Evolutionary conservation across 441 rosid genomes (phyloP), one percentile per base, ranked within the genome.

Genomic region (Populus trichocarpa): DNA sequence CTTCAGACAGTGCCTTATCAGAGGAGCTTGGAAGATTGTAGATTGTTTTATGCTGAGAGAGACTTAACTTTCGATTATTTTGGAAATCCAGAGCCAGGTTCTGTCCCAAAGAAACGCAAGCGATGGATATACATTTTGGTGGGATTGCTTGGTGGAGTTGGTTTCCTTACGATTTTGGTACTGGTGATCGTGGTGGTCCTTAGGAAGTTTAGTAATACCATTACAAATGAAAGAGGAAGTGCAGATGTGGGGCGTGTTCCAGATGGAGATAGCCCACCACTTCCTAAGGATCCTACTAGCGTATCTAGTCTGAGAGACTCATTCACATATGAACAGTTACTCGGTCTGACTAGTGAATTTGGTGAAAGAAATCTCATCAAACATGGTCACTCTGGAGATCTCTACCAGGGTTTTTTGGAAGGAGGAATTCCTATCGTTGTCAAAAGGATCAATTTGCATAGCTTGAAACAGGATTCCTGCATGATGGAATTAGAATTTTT

Each of bases 301-400:
- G 28, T 87, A 32, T 87, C 93, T 2, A 85, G 80, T 74, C 74
- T 86, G 40, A 97, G 95, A 79, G 92, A 89, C 69, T 80, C 94
- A 14, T 94, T 87, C 81, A 77, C 93, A 2, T 90, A 86, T 63
- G 88, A 90, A 23, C 95, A 92, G 82, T 83, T 97, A 84, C 82
- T 87, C 7, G 77, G 61, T 36, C 88, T 90, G 23, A 91, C 97
- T 10, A 81, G 86, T 68, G 88, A 86, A 6, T 94, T 94, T 72
- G 86, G 77, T 72, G 93, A 87, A 63, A 84, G 84, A 12, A 93
- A 89, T 84, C 85, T 97, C 77, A 92, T 97, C 35, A 97, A 88
- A 84, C 87, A 88, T 26, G 99, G 98, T 61, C 99, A 91, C 78
- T 93, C 99, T 0, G 99, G 99, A 72, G 93, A 85, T 78, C 90